Evolutionary conservation across 495 filamentous ascomycete genomes (phyloP), one percentile per base, ranked within the genome.

Genomic region (Hyaloscypha hepaticicola): DNA sequence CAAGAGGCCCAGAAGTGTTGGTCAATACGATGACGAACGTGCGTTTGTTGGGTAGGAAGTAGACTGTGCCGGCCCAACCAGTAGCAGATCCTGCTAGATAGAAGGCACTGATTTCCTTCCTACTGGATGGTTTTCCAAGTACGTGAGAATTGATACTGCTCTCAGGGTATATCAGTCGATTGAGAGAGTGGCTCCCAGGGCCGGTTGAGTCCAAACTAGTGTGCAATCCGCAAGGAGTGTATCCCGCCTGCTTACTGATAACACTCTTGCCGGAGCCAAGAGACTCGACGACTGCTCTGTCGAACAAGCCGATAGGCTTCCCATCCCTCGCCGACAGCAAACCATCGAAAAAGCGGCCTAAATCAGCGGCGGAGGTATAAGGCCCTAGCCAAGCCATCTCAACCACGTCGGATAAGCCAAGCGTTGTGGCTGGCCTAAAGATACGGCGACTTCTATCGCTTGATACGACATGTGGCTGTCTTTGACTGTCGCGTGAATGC

Each of bases 21-120:
- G 64, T 61, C 16, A 66, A 33, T 14, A 57, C 50, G 28, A 66
- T 50, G 21, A 66, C 33, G 26, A 38, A 66, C 1, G 38, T 21
- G 9, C 38, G 7, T 51, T 57, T 45, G 19, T 31, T 58, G 12
- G 52, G 64, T 21, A 66, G 9, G 51, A 66, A 59, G 34, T 66
- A 66, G 21, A 50, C 58, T n/a, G 64, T 56, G 28, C 38, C 6
- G 14, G 58, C 27, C 58, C 58, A 66, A 45, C 64, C 64, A 28
- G 58, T 66, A 24, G 51, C 58, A 51, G 50, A 61, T 55, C 64
- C 64, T 34, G 64, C 64, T 58, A 61, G 9, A 61, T 66, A 66
- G 27, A 34, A 51, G n/a, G 58, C 64, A 6, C 33, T 57, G 34
- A 61, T 33, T 51, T 55, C 58, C 7, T 61, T 28, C 24, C 26